Conservation (phyloP, 163 green algal genomes). For the Prototheca cutis region DNA sequence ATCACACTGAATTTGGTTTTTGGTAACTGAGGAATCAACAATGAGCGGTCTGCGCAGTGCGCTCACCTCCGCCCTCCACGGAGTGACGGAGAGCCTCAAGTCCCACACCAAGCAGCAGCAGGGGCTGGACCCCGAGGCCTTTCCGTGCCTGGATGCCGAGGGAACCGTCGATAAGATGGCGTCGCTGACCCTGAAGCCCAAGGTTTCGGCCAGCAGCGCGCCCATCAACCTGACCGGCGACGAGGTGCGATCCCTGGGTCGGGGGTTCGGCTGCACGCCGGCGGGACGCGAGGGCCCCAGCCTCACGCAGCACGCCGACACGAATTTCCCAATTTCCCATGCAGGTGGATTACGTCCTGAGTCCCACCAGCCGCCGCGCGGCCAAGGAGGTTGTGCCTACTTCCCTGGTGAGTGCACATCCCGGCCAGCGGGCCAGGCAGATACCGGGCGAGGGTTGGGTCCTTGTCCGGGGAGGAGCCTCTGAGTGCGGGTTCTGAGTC, state of each 20-base stretch:
- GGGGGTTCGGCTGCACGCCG: too few species aligned
- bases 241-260: too few species aligned
- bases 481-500: too few species aligned
- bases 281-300: too few species aligned
- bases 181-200: not conserved
- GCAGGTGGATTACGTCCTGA: slow-evolving; percentile 71
- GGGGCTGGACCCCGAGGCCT: not conserved
- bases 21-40: too few species aligned
- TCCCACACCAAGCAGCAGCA: too few species aligned
- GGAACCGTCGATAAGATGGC: not conserved
- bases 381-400: slow-evolving; percentile 51
- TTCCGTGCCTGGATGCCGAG: slow-evolving; percentile 1
- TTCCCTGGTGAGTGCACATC: slow-evolving; percentile 13
- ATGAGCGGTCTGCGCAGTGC: not conserved
- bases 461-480: too few species aligned
- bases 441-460: too few species aligned
- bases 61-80: not conserved
- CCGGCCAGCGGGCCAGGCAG: not conserved
- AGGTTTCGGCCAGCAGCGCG: not conserved
- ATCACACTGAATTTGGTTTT: not conserved
- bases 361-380: slow-evolving; percentile 46
- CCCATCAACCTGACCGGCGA: not conserved
- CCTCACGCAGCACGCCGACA: too few species aligned
- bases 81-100: not conserved
- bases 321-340: not conserved